Percentiles rank a stretch among this genome's conserved stretches.
phyloP scores from a whole-genome alignment of 768 basidiomycete species.

The Chalciporus piperatus region DNA sequence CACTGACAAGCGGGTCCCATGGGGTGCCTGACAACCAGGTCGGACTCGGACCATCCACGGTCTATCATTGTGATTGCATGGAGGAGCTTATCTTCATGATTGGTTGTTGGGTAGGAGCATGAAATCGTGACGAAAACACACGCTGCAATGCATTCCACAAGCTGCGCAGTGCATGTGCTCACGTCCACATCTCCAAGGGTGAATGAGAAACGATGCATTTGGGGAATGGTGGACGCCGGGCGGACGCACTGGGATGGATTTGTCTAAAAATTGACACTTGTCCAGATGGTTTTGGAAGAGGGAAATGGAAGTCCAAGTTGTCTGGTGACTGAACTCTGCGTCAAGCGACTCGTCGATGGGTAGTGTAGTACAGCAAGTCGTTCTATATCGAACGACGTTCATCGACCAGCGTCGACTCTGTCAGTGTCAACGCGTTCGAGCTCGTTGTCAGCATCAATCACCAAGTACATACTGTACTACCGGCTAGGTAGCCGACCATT shows the following conservation, averaged over 20 bases:
- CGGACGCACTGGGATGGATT: background rate
- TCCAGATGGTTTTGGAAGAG: background rate
- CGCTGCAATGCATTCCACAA: background rate
- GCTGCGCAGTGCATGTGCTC: background rate
- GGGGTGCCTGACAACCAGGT: no score
- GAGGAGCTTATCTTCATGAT: no score
- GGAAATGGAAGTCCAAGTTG: background rate
- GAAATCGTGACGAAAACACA: no score
- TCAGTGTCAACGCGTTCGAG: no score
- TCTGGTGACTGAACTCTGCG: background rate
- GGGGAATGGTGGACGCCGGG: background rate
- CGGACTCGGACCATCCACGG: no score
- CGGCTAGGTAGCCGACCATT: no score
- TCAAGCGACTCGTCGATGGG: background rate
- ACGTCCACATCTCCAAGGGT: background rate
- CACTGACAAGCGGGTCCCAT: no score
- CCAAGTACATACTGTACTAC: no score
- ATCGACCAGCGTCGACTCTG: background rate
- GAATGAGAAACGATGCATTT: background rate
- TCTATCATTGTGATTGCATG: background rate
- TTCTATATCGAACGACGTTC: background rate
- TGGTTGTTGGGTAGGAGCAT: no score
- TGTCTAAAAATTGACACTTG: background rate
- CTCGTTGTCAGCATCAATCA: no score
- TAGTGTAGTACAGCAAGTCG: background rate